Conservation (phyloP, 163 green algal species). For the Trebouxia gelatinosa region DNA sequence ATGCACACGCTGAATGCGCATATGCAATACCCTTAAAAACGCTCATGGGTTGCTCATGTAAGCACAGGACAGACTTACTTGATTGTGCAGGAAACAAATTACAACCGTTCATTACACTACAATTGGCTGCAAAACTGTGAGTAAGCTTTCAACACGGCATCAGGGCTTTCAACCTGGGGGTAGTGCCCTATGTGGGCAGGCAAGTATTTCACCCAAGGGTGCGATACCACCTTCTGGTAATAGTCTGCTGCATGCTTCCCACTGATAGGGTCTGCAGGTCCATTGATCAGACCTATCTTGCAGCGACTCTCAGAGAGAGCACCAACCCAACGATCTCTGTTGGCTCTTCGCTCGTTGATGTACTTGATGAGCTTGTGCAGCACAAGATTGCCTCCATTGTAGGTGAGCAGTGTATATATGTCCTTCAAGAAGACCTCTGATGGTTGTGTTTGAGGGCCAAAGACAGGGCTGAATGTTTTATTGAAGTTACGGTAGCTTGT, state of each 20-base stretch:
- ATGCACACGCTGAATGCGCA: too few species aligned
- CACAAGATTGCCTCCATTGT: conserved; percentile 26
- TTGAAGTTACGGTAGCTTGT: too few species aligned
- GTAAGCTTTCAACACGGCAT: conserved; percentile 22
- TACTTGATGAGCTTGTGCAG: conserved; percentile 19
- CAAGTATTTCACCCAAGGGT: conserved; percentile 18
- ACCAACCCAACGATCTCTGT: conserved; percentile 27
- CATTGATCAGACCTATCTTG: conserved; percentile 29
- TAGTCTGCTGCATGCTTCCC: conserved; percentile 25
- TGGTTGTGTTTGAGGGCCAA: conserved; percentile 8
- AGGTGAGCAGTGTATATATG: conserved; percentile 6
- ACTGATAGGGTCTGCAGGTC: conserved; percentile 33
- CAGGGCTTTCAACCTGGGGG: conserved; percentile 30
- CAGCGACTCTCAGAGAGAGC: conserved; percentile 1
- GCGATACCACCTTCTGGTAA: conserved; percentile 6
- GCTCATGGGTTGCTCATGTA: too few species aligned
- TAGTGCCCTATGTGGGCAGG: conserved; percentile 28
- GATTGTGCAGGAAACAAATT: too few species aligned
- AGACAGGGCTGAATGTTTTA: background rate
- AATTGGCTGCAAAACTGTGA: conserved; percentile 12
- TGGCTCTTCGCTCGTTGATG: conserved; percentile 8
- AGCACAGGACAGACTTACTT: too few species aligned
- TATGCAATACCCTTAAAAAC: too few species aligned
- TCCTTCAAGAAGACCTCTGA: background rate
- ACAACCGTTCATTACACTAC: too few species aligned